phyloP scores from a whole-genome alignment of 177 flowering plant genomes.

The Vitis hybrid region DNA sequence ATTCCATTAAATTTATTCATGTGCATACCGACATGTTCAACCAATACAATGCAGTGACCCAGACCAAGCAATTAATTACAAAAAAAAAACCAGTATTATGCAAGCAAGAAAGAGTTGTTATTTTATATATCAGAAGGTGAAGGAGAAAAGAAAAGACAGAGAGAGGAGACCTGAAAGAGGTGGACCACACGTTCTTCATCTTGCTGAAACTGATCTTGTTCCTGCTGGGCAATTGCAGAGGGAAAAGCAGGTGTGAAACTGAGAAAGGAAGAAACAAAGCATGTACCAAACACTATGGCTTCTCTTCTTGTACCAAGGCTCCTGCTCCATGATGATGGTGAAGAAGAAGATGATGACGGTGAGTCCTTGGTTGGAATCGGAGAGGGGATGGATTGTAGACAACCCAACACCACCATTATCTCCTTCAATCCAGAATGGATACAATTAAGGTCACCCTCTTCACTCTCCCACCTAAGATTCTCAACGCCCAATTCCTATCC shows the following conservation, averaged over 20 bases:
- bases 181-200: slow-evolving; percentile 61
- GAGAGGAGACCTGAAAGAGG: slow-evolving; percentile 53
- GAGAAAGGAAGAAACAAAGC: slow-evolving; percentile 23
- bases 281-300: slow-evolving; percentile 25
- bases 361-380: not conserved
- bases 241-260: slow-evolving; percentile 4
- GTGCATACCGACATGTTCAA: too few species aligned
- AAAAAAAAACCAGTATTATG: too few species aligned
- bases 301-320: slow-evolving; percentile 22
- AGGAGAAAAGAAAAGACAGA: not conserved
- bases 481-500: too few species aligned
- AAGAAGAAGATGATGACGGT: slow-evolving; percentile 19
- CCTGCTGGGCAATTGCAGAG: slow-evolving; percentile 34
- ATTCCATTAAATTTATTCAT: too few species aligned
- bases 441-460: too few species aligned
- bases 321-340: slow-evolving; percentile 8
- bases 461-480: too few species aligned
- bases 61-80: too few species aligned
- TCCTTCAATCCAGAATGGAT: not conserved
- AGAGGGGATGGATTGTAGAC: slow-evolving; percentile 7
- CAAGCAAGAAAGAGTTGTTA: not conserved
- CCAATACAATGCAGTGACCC: too few species aligned
- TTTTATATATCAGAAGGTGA: not conserved
- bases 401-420: slow-evolving; percentile 16
- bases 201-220: slow-evolving; percentile 42